Evolutionary conservation across 352 stramenopile genomes (phyloP), one percentile per base, ranked within the genome.

Genomic region (Pythium rishiriense): DNA sequence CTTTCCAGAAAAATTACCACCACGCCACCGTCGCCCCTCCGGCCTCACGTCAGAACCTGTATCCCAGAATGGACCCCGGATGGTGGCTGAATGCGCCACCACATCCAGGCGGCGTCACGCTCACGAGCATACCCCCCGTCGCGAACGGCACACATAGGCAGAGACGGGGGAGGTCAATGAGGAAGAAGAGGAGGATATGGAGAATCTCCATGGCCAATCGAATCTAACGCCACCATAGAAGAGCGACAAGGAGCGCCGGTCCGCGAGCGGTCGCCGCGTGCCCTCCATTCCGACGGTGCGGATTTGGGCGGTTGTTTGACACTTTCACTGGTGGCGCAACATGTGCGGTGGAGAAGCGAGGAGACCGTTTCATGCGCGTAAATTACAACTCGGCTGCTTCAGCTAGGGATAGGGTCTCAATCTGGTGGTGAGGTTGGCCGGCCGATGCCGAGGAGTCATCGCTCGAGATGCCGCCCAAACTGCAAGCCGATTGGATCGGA

Each of bases 361-460:
- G 39, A 26, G 43, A 60, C 22, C 41, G 33, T 17, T 28, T 46
- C 28, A 11, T n/a, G 39, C n/a, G 52, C 45, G 64, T 64, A 66
- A 64, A 52, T 64, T 70, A 73, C 56, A 26, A 39, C 41, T 15
- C 22, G 24, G 46, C 37, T 28, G 47, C 46, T 69, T 69, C 59
- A 70, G 48, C 33, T 56, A 66, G 61, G 57, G 68, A 14, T 70
- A 65, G 64, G 71, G 43, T n/a, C 55, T 19, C 39, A 74, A 75
- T 71, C 71, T 75, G 71, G 71, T 78, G 71, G 71, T 78, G 66
- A 65, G 51, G 56, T 72, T 47, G 55, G 48, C 35, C 19, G 62
- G 66, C 43, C 66, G 43, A 74, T 69, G 62, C 51, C 7, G 58
- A 50, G 45, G 66, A 69, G 70, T 76, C 70, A 76, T 74, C 66